Conservation (phyloP, 1,284 basidiomycete genomes). For the Malassezia psittaci region DNA sequence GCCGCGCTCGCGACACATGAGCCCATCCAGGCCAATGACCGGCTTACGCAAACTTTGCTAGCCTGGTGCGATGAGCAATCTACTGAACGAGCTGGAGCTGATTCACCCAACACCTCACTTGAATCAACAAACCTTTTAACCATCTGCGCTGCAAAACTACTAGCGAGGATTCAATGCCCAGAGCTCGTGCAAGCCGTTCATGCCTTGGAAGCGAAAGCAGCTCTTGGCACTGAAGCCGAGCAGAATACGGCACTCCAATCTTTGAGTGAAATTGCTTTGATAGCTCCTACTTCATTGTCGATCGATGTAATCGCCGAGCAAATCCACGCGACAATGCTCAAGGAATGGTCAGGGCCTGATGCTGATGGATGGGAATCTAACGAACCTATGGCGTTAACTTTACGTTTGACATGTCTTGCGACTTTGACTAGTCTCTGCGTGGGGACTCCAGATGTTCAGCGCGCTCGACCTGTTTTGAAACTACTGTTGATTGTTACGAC, state of each 20-base stretch:
- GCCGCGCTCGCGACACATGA: background rate
- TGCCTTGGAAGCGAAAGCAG: conserved; percentile 51
- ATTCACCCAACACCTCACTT: background rate
- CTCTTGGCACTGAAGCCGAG: background rate
- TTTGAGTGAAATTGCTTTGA: conserved; percentile 64
- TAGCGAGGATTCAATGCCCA: background rate
- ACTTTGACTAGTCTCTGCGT: conserved; percentile 23
- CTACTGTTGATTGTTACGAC: conserved; percentile 27
- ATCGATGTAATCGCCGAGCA: conserved; percentile 68
- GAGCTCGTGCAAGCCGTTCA: conserved; percentile 30
- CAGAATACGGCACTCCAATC: conserved; percentile 60
- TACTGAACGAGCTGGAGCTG: background rate
- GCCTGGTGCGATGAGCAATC: background rate
- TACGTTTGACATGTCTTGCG: conserved; percentile 14
- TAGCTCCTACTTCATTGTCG: conserved; percentile 61
- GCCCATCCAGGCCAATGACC: background rate
- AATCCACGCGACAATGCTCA: conserved; percentile 51
- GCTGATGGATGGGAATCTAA: conserved; percentile 23
- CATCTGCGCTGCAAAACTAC: background rate
- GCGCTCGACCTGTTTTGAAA: conserved; percentile 28
- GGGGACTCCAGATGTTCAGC: background rate
- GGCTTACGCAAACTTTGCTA: background rate
- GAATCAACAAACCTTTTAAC: too few relatives aligned
- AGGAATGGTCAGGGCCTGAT: background rate
- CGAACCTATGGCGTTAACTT: conserved; percentile 20